Base-by-base conservation (phyloP, 345 rosid genomes). In the Lenwebbia sp. region DNA sequence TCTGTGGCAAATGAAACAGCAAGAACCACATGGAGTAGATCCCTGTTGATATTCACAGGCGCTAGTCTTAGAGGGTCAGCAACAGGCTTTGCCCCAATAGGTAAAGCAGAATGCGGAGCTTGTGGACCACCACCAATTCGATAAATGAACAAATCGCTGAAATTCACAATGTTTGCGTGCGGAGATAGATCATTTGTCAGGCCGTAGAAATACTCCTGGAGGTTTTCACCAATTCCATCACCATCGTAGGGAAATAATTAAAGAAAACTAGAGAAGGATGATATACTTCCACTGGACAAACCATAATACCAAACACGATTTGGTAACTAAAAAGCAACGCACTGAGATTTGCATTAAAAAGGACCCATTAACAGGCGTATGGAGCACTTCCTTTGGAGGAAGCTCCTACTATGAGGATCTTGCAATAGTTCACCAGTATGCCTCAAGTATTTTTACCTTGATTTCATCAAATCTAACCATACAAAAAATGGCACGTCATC, bases 151-250 rank as follows among this genome's bases (percentile, higher is more conserved):
- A 97, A 84, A 87, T 97, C 95, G 54, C 83, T 89, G 87, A 97
- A 95, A 87, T 91, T 91, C 26, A 92, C 90, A 83, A 96, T 89
- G 85, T 91, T 93, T 85, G 98, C 88, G 76, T 94, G 96, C 1
- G 98, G 99, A n/a, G 95, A 94, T 50, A 96, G 94, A 84, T 94
- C 98, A 89, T 94, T 94, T 13, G 92, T 84, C 17, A 92, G 91
- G 83, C 99, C 97, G 23, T 97, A 96, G 83, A 95, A 97, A 70
- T 97, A 97, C 89, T 96, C 99, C 98, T 96, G 93, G 52, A 83
- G 89, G 52, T 74, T 89, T 14, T 37, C 7, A 88, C 52, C 53
- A 17, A 49, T 33, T 70, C 44, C 25, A 70, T 70, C 78, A 33
- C 44, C 78, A 70, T 70, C 47, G 19, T 19, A 70, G 78, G 21